Evolutionary conservation across 257 asterid genomes (phyloP).

Genomic region (Orobanche coerulescens): DNA sequence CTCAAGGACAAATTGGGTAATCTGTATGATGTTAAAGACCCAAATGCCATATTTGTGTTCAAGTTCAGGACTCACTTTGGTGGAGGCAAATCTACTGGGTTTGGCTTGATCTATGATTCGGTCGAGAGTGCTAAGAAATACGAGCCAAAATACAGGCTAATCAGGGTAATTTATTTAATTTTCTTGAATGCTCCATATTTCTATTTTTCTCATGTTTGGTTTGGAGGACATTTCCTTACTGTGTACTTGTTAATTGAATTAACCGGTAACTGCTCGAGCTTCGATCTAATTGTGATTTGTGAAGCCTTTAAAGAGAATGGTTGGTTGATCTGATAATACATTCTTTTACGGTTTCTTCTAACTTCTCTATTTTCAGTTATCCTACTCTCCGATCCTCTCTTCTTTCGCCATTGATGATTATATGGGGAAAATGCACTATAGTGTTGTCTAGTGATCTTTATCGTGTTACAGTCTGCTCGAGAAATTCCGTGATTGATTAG

Average conservation of each 20-base stretch:
- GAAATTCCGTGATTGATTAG: neutral
- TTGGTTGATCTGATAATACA: too few relatives aligned
- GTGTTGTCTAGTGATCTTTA: neutral
- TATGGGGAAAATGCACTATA: neutral
- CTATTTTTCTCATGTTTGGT: neutral
- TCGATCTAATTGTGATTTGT: too few relatives aligned
- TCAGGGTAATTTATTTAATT: slow-evolving; percentile 45
- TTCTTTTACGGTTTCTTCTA: too few relatives aligned
- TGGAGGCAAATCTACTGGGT: slow-evolving; percentile 78
- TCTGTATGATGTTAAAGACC: slow-evolving; percentile 59
- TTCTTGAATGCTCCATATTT: neutral
- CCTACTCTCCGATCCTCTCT: too few relatives aligned
- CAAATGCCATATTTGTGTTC: slow-evolving; percentile 61
- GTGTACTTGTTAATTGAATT: neutral
- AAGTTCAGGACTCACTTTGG: slow-evolving; percentile 79
- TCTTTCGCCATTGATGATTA: too few relatives aligned
- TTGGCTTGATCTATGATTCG: slow-evolving; percentile 76
- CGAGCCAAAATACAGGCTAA: slow-evolving; percentile 86
- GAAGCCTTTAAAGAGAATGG: too few relatives aligned
- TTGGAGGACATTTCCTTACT: neutral
- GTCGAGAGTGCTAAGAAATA: slow-evolving; percentile 72
- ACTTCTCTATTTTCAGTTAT: too few relatives aligned
- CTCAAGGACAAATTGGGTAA: slow-evolving; percentile 62
- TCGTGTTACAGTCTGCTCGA: neutral
- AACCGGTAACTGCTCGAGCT: neutral